Base-by-base conservation (phyloP, 2,329 filamentous ascomycete genomes). In the Fulvia fulva region DNA sequence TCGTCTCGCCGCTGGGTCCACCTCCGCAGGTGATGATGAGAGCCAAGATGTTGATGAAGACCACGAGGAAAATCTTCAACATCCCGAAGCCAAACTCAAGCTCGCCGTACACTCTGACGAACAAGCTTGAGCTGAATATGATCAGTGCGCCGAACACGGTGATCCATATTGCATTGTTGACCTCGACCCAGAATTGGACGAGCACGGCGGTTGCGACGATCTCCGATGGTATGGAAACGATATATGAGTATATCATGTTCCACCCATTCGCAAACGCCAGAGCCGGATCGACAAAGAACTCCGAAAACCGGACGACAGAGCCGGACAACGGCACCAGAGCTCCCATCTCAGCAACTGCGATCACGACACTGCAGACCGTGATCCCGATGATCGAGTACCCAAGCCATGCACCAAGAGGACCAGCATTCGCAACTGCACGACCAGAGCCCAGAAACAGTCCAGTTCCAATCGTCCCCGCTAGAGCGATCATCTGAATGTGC, bases 361-460 rank as follows among this genome's bases (percentile, higher is more conserved):
- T 22, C 9, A 61, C 56, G 4, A 63, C 61, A 22, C 50, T 55
- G 54, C 56, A 58, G 26, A 60, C 58, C 3, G 55, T 50, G 16
- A 61, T 30, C 16, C 58, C 61, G 43, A 61, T 53, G 23, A 61
- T 56, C 44, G 56, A 49, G 22, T 63, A 63, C 19, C 52, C 59
- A 12, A 63, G 59, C 32, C 56, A 59, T 3, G 61, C 61, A 25
- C 61, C 61, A 5, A 71, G 46, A 16, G 73, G 73, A 1, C 73
- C 73, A 16, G 68, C 66, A 32, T 63, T 63, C 1, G 67, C 66
- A 44, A 75, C 69, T 9, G 71, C 72, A 37, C 60, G 59, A 1
- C 73, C 73, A n/a, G 70, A 73, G 41, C 71, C 67, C 7, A 75
- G 65, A 30, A 75, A 75, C 1, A 75, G 67, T 50, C 73, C 72